A percentile compares a stretch with the other conserved stretches of the same genome.
Evolutionary conservation across 352 stramenopile genomes (phyloP).

Genomic region (Phytophthora pistaciae): DNA sequence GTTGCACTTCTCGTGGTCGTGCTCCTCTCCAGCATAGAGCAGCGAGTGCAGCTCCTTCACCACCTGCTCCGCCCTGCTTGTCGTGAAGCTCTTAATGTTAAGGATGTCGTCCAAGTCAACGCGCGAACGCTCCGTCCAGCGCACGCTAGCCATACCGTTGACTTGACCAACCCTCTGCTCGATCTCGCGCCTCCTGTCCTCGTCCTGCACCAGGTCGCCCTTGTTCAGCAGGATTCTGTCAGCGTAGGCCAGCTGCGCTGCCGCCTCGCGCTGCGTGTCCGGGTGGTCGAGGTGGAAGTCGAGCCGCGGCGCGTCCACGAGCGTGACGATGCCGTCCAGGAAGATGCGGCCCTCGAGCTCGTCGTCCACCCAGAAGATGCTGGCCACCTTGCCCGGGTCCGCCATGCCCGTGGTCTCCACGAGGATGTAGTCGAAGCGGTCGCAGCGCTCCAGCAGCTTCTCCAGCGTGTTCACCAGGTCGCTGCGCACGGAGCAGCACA

Average conservation of each 20-base stretch:
- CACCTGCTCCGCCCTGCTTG: slow-evolving; percentile 63
- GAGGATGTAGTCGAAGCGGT: slow-evolving; percentile 93
- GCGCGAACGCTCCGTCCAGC: slow-evolving; percentile 67
- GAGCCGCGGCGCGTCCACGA: slow-evolving; percentile 97
- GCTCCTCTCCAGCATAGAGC: slow-evolving; percentile 15
- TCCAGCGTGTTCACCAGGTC: slow-evolving; percentile 91
- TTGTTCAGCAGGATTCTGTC: slow-evolving; percentile 99
- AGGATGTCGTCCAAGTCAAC: slow-evolving; percentile 79
- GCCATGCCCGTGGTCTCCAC: slow-evolving; percentile 97
- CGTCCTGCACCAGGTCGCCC: slow-evolving; percentile 92
- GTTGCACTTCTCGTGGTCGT: slow-evolving; percentile 29
- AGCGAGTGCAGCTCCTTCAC: slow-evolving; percentile 50
- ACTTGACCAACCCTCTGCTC: slow-evolving; percentile 51
- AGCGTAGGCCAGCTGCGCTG: slow-evolving; percentile 98
- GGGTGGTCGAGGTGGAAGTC: slow-evolving; percentile 68
- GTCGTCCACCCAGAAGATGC: slow-evolving; percentile 97
- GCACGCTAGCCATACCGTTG: slow-evolving; percentile 76
- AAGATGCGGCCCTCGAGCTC: slow-evolving; percentile 89
- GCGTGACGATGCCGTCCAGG: slow-evolving; percentile 97
- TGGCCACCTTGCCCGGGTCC: slow-evolving; percentile 94
- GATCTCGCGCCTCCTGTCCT: slow-evolving; percentile 53
- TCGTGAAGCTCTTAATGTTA: slow-evolving; percentile 86
- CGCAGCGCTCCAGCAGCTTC: slow-evolving; percentile 79
- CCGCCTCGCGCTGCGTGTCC: slow-evolving; percentile 83
- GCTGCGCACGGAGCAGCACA: slow-evolving; percentile 97